Evolutionary conservation across 2,329 filamentous ascomycete species (phyloP), one percentile per base, ranked within the genome.

Genomic region (Pseudodiploospora longispora): DNA sequence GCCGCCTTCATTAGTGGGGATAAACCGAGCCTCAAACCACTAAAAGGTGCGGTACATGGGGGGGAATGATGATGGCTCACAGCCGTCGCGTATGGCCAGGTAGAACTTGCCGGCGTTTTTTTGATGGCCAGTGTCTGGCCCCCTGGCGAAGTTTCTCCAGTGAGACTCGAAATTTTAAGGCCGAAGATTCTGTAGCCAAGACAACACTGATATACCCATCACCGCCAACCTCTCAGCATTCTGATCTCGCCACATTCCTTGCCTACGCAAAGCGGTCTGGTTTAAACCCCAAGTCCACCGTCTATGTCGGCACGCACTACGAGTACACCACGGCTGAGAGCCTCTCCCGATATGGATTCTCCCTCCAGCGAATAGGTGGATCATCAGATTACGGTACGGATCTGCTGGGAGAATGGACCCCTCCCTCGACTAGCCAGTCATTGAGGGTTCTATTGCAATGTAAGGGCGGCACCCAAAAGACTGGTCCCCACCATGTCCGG

Each of bases 281-380:
- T 1, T 69, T 88, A 27, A 71, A 77, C 50, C 61, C 67, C 1
- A 64, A 60, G 4, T 79, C 75, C 10, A 80, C 78, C 0, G 72
- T 80, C 37, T 90, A 81, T 58, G 68, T 81, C 36, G 87, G 87
- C 51, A 91, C 85, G 0, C 77, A 76, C 59, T 91, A 86, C 66
- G 87, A 93, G 62, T 91, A 91, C 66, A 79, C 70, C 0, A 76
- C 80, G 3, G 73, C 75, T 5, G 59, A 63, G 4, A 65, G 75
- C 1, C 72, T 91, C 0, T 55, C 71, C 3, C 63, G 65, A 2
- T 74, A 85, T 42, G 80, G 82, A 43, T 85, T 91, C 65, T 63
- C 67, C 27, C 70, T 90, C 31, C 69, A 68, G 38, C 77, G 85
- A 30, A 72, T 83, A 2, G 87, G 86, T 29, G 77, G 82, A 32